Evolutionary conservation across 2,329 filamentous ascomycete species (phyloP), one percentile per base, ranked within the genome.

Genomic region (Ploettnerulaceae sp.): DNA sequence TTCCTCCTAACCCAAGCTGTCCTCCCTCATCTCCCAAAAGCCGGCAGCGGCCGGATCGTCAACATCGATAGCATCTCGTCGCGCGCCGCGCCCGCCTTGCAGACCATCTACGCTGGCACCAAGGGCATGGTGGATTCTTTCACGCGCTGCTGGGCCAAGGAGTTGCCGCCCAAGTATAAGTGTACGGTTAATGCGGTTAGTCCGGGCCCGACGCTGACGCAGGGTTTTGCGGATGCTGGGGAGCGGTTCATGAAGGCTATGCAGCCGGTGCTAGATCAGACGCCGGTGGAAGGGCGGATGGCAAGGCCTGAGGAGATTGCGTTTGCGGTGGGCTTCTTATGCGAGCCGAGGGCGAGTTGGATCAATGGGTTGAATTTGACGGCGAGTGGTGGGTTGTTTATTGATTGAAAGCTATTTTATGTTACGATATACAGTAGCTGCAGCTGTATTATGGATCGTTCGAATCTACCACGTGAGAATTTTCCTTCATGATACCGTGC

Each of bases 101-200:
- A 70, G 52, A 72, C 69, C n/a, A 69, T 74, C 48, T 74, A 74
- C 54, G 69, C 70, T 3, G 71, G 70, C 0, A 72, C 68, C 7
- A 74, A 74, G 55, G 69, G 68, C n/a, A 72, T 73, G 68, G 63
- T 72, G 1, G 71, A 74, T 51, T 65, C 64, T 2, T 71, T 73
- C 45, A 74, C 71, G 1, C 60, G 64, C 18, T 64, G 64, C 31
- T 73, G 71, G 67, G 56, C 56, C 5, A 56, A 48, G 22, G 71
- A 73, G 51, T 57, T 73, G 26, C 68, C 69, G 12, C 67, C 63
- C 1, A 67, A 67, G 45, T 72, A 72, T 52, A 66, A 66, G 4
- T 69, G 68, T 52, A 73, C 71, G 1, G 70, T 73, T 18, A 73
- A 73, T 45, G 57, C 66, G 3, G 69, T 73, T 7, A 65, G 61